These are phyloP conservation scores for Linum lewisii DNA, from an alignment of 345 rosid genomes.

Conservation along the genomic window DNA sequence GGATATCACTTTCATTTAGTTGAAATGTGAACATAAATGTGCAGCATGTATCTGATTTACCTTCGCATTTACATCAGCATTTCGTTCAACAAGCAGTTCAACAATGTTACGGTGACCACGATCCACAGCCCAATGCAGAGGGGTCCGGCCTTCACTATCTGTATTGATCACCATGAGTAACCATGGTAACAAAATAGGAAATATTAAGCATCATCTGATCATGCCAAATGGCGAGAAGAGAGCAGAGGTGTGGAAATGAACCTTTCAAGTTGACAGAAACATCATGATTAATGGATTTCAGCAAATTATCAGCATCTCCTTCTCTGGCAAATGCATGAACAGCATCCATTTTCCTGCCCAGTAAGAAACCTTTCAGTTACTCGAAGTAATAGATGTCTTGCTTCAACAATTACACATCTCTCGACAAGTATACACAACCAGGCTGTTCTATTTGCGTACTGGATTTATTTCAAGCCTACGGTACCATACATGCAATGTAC, in stretches of 20 bases:
- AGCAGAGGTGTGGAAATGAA: constrained; percentile 10
- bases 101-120: constrained; percentile 58
- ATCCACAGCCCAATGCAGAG: constrained; percentile 97
- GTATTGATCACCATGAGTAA: constrained; percentile 18
- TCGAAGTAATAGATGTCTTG: neutral
- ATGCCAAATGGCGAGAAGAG: neutral
- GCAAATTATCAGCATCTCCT: constrained; percentile 65
- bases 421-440: neutral
- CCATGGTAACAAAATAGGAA: neutral
- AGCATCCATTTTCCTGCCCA: constrained; percentile 74
- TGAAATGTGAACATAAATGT: neutral
- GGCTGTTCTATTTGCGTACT: neutral
- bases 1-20: neutral
- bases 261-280: constrained; percentile 64
- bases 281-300: constrained; percentile 61
- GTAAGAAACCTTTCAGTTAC: constrained; percentile 1
- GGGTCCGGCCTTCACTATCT: constrained; percentile 90
- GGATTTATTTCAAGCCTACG: neutral
- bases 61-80: constrained; percentile 76
- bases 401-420: neutral
- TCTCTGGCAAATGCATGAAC: constrained; percentile 87
- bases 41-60: constrained; percentile 19
- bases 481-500: neutral
- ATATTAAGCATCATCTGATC: neutral
- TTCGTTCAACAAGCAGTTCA: constrained; percentile 47